Percentiles rank a stretch among this genome's conserved stretches.
phyloP scores from a whole-genome alignment of 2,329 filamentous ascomycete genomes.

The Colletotrichum coccodes region DNA sequence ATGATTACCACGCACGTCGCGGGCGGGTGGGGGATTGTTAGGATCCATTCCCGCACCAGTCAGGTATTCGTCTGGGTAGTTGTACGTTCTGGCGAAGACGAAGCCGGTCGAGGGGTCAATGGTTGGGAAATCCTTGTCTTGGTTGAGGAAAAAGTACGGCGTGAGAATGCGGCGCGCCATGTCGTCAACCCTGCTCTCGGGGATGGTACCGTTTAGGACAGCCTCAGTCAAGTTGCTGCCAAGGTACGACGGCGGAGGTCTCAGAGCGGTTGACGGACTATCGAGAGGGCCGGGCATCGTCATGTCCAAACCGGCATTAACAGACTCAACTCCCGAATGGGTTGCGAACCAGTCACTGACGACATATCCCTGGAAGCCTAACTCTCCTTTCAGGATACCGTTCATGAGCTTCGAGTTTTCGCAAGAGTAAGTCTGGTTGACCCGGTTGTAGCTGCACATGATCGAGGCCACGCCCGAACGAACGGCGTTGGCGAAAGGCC shows the following conservation, averaged over 20 bases:
- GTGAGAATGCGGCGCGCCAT: too few species aligned
- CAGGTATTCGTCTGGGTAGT: not conserved
- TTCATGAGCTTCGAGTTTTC: constrained; percentile 56
- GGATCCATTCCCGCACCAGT: too few species aligned
- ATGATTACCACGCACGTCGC: constrained; percentile 63
- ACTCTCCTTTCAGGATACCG: constrained; percentile 58
- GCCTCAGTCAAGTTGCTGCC: constrained; percentile 75
- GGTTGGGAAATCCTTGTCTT: constrained; percentile 65
- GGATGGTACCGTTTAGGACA: constrained; percentile 79
- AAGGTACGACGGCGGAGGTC: not conserved
- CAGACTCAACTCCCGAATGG: constrained; percentile 49
- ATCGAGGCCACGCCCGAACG: constrained; percentile 38
- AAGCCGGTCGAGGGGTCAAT: constrained; percentile 51
- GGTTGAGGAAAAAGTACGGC: constrained; percentile 77
- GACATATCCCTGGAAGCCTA: constrained; percentile 60
- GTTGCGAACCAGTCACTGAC: constrained; percentile 55
- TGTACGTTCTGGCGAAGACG: constrained; percentile 42
- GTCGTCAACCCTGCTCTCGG: constrained; percentile 78
- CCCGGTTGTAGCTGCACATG: constrained; percentile 43
- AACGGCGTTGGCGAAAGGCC: constrained; percentile 42
- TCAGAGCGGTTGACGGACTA: too few species aligned
- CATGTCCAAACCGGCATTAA: constrained; percentile 53
- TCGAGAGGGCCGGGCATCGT: constrained; percentile 50
- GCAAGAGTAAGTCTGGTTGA: constrained; percentile 59
- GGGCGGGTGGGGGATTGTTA: constrained; percentile 49